Conservation (phyloP, 805 yeast species). For the Debaryomyces prosopidis region DNA sequence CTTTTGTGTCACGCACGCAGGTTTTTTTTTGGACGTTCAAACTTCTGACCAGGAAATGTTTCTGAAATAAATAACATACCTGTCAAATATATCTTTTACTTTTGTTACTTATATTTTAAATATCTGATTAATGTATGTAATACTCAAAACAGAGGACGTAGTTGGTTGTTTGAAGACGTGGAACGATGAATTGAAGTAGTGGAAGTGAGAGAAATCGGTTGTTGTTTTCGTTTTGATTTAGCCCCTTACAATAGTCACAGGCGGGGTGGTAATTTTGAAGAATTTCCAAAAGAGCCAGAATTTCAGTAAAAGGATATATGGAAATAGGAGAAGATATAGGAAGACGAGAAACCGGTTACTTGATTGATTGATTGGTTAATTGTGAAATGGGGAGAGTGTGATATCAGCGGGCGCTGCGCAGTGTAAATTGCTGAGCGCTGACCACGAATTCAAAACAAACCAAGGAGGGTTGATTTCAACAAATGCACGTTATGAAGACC, state of each 20-base stretch:
- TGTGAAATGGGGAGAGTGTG: neutral
- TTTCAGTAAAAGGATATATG: neutral
- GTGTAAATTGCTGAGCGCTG: slow-evolving; percentile 1
- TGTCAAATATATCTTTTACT: neutral
- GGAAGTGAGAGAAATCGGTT: neutral
- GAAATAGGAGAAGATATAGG: neutral
- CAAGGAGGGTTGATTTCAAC: neutral
- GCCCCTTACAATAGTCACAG: neutral
- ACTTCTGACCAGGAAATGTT: neutral
- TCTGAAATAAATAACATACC: neutral
- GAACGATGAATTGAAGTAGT: neutral
- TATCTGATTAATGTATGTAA: slow-evolving; percentile 1
- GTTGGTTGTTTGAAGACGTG: neutral
- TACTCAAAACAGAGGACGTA: neutral
- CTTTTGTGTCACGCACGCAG: slow-evolving; percentile 1
- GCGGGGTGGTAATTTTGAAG: neutral
- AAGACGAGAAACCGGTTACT: neutral
- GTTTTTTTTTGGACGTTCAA: slow-evolving; percentile 1
- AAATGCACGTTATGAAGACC: neutral
- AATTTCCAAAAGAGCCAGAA: neutral
- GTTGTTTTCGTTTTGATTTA: neutral
- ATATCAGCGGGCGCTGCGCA: neutral
- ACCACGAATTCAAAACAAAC: slow-evolving; percentile 1
- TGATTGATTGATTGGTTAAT: neutral
- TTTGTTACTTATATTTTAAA: slow-evolving; percentile 1